Base-by-base conservation (phyloP, 352 stramenopile species). In the Phytopythium vexans region DNA sequence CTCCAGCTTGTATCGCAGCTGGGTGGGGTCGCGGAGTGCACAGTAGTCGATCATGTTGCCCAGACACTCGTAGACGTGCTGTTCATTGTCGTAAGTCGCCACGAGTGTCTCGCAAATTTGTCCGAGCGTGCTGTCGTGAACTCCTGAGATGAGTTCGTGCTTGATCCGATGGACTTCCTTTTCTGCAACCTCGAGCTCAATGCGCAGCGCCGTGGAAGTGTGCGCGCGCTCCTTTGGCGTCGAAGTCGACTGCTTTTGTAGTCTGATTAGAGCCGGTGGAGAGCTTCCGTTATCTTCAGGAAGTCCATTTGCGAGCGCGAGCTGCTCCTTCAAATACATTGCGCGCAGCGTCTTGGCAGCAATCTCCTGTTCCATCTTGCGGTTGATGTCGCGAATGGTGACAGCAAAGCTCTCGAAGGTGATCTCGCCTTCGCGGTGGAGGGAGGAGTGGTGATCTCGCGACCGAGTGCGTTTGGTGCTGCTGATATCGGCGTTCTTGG, bases 1-100 rank as follows among this genome's bases (percentile, higher is more conserved):
- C 37, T 86, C 78, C 2, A 89, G 58, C 16, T 87, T 81, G 42
- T 75, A 68, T 5, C 77, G 66, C n/a, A 88, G 72, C 5, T 70
- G 54, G 3, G 61, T 68, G 8, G 61, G 60, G 35, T 87, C 66
- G 9, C 64, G 63, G 3, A 84, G 64, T 16, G 50, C 68, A 38
- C 76, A 78, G 51, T 82, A 74, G 11, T 60, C 61, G 44, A 89
- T 71, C 33, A 89, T 85, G 54, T 78, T 86, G 54, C 50, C 64
- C 16, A 91, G 69, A 38, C 66, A 87, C 49, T 87, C 70, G 44
- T 89, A 86, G 1, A 91, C 81, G 47, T 86, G 66, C 62, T 87
- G 77, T 41, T 89, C 76, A 46, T 88, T 89, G 45, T 78, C 73
- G 38, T 83, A 91, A 3, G 70, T 79, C n/a, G 78, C 66, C 34